phyloP scores from a whole-genome alignment of 2,329 filamentous ascomycete genomes.

The Cladophialophora immunda region DNA sequence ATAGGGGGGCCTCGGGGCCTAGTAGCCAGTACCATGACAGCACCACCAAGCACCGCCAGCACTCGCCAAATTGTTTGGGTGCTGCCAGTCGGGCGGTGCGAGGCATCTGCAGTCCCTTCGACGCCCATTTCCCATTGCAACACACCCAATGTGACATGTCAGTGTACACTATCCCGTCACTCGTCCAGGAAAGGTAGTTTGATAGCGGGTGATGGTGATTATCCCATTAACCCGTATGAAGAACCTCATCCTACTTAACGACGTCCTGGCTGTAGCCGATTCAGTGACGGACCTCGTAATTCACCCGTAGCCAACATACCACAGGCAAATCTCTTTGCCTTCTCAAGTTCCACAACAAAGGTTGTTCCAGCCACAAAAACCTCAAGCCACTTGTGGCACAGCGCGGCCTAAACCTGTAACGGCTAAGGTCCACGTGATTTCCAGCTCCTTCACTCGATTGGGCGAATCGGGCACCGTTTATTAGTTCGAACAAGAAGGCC shows the following conservation, averaged over 20 bases:
- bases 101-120: neutral
- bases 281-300: neutral
- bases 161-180: too few species aligned
- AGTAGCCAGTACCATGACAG: neutral
- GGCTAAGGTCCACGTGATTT: neutral
- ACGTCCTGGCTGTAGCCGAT: neutral
- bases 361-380: neutral
- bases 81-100: neutral
- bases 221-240: neutral
- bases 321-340: neutral
- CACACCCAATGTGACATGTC: neutral
- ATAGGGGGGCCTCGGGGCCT: neutral
- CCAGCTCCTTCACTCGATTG: neutral
- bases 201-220: neutral
- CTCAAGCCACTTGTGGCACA: neutral
- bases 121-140: neutral
- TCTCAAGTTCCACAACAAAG: neutral
- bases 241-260: too few species aligned
- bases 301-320: conserved; percentile 2
- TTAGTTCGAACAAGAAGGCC: neutral
- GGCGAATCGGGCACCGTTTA: conserved; percentile 12
- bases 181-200: too few species aligned
- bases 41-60: neutral
- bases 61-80: neutral
- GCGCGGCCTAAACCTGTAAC: neutral